Percentiles rank a stretch among this genome's conserved stretches.
Evolutionary conservation across 1,284 basidiomycete species (phyloP).

Genomic region (Ganoderma lucidum): DNA sequence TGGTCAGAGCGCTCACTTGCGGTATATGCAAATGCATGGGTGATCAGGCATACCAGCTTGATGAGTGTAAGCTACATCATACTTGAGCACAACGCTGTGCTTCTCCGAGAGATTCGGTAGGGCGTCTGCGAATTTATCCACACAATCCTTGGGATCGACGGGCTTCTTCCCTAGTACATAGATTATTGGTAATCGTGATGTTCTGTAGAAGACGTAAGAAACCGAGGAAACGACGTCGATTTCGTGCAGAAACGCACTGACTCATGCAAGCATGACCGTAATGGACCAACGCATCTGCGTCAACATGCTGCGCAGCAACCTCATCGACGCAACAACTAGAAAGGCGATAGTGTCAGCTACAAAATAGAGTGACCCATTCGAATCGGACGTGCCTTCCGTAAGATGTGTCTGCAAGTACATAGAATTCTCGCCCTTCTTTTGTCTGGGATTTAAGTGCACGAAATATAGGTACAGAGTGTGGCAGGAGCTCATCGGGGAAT

Average conservation of each 20-base stretch:
- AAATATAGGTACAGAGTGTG: constrained; percentile 90
- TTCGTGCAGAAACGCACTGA: constrained; percentile 57
- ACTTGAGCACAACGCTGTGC: constrained; percentile 61
- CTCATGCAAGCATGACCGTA: constrained; percentile 98
- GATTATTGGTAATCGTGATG: constrained; percentile 83
- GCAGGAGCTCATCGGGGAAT: constrained; percentile 94
- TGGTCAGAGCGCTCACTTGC: not conserved
- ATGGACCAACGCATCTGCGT: constrained; percentile 93
- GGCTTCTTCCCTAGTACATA: constrained; percentile 83
- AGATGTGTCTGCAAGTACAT: constrained; percentile 95
- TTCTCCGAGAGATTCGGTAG: constrained; percentile 18
- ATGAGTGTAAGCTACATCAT: constrained; percentile 88
- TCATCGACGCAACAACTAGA: constrained; percentile 96
- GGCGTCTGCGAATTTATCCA: constrained; percentile 48
- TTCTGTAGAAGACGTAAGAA: constrained; percentile 49
- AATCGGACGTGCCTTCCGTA: constrained; percentile 82
- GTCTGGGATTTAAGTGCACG: constrained; percentile 68
- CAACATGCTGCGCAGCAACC: constrained; percentile 93
- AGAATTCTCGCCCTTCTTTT: constrained; percentile 67
- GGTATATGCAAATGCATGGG: no score
- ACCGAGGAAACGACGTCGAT: not conserved
- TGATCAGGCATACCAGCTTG: constrained; percentile 53
- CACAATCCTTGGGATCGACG: constrained; percentile 61
- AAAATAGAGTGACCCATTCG: not conserved
- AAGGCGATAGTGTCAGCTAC: constrained; percentile 18